Percentiles rank a stretch among this genome's conserved stretches.
Evolutionary conservation across 169 alveolate species (phyloP).

Genomic region (Plasmodium vivax): DNA sequence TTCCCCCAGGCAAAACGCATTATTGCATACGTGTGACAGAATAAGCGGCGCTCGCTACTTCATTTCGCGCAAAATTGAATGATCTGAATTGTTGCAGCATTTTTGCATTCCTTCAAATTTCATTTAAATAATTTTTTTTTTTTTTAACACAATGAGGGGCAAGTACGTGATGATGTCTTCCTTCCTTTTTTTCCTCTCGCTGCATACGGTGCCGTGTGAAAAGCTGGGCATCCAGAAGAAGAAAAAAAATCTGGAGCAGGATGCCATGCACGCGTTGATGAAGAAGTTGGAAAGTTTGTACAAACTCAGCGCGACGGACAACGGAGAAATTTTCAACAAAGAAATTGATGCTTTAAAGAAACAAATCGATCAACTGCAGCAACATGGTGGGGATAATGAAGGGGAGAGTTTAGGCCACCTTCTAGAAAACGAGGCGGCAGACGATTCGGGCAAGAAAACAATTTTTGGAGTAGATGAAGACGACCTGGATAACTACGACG

Average conservation of each 20-base stretch:
- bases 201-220: not conserved
- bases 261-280: not conserved
- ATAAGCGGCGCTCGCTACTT: no score
- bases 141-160: not conserved
- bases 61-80: no score
- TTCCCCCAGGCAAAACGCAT: no score
- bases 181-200: not conserved
- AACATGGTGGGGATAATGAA: not conserved
- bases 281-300: slow-evolving; percentile 1
- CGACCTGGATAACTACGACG: not conserved
- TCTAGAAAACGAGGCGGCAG: not conserved
- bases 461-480: slow-evolving; percentile 2
- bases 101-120: no score
- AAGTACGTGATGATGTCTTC: no score
- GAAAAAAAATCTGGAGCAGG: not conserved
- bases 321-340: not conserved
- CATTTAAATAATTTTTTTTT: not conserved
- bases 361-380: not conserved
- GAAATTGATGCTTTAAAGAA: slow-evolving; percentile 8
- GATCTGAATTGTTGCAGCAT: no score
- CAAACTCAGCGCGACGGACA: not conserved
- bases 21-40: no score
- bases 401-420: not conserved
- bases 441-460: not conserved
- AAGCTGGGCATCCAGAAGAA: not conserved